Conservation (phyloP, 805 yeast species). For the Wickerhamiella sorbophila region DNA sequence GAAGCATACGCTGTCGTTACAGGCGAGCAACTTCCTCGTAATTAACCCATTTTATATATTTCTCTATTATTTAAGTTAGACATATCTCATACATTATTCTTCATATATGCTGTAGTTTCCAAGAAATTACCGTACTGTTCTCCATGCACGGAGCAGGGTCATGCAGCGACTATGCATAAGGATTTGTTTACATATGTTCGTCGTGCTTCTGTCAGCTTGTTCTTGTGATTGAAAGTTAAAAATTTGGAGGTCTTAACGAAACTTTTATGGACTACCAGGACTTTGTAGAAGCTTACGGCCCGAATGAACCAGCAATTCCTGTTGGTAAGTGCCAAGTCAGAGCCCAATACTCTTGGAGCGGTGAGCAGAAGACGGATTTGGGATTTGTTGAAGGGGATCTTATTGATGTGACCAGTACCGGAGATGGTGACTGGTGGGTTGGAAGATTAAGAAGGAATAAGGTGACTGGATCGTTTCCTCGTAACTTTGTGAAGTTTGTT, state of each 20-base stretch:
- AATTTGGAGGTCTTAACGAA: too few relatives aligned
- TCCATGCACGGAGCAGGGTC: neutral
- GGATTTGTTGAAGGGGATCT: slow-evolving; percentile 91
- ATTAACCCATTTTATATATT: slow-evolving; percentile 2
- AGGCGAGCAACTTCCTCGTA: slow-evolving; percentile 6
- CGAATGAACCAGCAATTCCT: slow-evolving; percentile 8
- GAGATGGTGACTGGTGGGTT: slow-evolving; percentile 88
- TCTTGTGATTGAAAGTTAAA: too few relatives aligned
- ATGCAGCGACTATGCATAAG: too few relatives aligned
- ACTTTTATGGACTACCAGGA: slow-evolving; percentile 2
- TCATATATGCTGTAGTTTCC: too few relatives aligned
- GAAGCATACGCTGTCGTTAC: slow-evolving; percentile 32
- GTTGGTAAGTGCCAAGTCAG: slow-evolving; percentile 52
- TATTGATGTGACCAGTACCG: slow-evolving; percentile 63
- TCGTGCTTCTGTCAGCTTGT: too few relatives aligned
- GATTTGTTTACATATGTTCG: too few relatives aligned
- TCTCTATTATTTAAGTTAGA: too few relatives aligned
- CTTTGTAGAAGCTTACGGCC: neutral
- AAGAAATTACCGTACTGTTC: too few relatives aligned
- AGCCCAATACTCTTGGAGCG: slow-evolving; percentile 89
- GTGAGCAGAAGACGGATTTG: slow-evolving; percentile 73
- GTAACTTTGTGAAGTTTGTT: slow-evolving; percentile 59
- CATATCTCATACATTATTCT: too few relatives aligned
- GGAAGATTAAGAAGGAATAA: slow-evolving; percentile 71
- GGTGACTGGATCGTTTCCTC: slow-evolving; percentile 74